Evolutionary conservation across 2,329 filamentous ascomycete species (phyloP).

Genomic region (Xylariaceae sp.): DNA sequence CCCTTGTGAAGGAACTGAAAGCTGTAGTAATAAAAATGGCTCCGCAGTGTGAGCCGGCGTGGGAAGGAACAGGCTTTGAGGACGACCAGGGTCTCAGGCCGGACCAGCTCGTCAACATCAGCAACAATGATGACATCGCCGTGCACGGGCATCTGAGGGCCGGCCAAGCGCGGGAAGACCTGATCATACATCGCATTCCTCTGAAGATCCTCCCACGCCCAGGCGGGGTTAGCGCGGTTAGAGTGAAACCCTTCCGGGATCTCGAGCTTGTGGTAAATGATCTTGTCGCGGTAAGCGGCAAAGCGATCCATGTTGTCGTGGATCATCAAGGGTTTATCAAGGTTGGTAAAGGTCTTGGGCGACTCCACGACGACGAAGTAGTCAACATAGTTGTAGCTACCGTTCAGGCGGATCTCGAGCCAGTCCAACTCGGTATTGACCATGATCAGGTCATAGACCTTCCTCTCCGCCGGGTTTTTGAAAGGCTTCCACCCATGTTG

Average conservation of each 20-base stretch:
- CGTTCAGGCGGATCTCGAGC: conserved; percentile 58
- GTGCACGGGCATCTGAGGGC: conserved; percentile 35
- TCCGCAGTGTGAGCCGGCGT: conserved; percentile 45
- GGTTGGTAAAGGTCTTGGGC: conserved; percentile 51
- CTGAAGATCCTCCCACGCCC: conserved; percentile 46
- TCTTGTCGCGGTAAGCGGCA: conserved; percentile 49
- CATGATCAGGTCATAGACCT: conserved; percentile 58
- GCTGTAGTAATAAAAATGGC: conserved; percentile 52
- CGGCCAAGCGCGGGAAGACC: conserved; percentile 45
- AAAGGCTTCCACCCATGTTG: conserved; percentile 36
- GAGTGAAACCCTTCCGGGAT: conserved; percentile 39
- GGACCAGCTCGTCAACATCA: conserved; percentile 56
- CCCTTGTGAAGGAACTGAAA: conserved; percentile 47
- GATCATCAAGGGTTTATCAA: conserved; percentile 49
- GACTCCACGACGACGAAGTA: conserved; percentile 62
- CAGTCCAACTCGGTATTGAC: conserved; percentile 60
- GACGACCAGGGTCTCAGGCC: conserved; percentile 43
- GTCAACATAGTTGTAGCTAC: conserved; percentile 53
- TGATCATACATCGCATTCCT: conserved; percentile 53
- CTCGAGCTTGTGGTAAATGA: conserved; percentile 52
- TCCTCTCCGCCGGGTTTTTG: conserved; percentile 33
- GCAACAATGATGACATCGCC: conserved; percentile 55
- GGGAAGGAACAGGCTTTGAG: conserved; percentile 49
- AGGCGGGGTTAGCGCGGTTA: conserved; percentile 32
- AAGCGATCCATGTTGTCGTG: conserved; percentile 49